phyloP scores from a whole-genome alignment of 1,284 basidiomycete genomes.

The Cryptococcus amylolentus region DNA sequence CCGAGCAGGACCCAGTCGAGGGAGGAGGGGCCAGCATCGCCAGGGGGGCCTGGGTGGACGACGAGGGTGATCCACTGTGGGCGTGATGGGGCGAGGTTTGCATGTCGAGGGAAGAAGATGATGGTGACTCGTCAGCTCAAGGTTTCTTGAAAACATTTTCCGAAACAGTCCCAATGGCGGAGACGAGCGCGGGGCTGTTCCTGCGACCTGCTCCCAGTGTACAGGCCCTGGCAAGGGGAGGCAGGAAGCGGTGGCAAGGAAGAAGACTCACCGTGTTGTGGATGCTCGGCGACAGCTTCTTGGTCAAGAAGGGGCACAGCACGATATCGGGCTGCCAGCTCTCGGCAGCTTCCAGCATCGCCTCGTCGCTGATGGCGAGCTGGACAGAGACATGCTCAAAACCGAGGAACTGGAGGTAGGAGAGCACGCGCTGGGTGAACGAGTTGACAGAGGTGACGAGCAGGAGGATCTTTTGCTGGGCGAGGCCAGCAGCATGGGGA shows the following conservation, averaged over 20 bases:
- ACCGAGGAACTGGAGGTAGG: constrained; percentile 44
- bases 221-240: too few species aligned
- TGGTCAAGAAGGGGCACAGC: constrained; percentile 52
- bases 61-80: constrained; percentile 52
- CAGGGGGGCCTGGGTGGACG: constrained; percentile 53
- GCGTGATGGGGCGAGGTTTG: too few species aligned
- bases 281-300: constrained; percentile 49
- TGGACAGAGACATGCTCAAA: constrained; percentile 48
- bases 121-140: neutral
- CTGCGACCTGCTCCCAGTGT: too few species aligned
- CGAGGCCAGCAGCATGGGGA: constrained; percentile 17
- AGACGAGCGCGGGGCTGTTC: too few species aligned
- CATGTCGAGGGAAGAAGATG: neutral
- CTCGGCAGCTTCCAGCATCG: constrained; percentile 49
- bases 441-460: constrained; percentile 53
- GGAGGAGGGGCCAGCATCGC: constrained; percentile 53
- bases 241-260: too few species aligned
- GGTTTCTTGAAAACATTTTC: neutral
- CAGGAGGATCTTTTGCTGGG: constrained; percentile 43
- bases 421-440: constrained; percentile 47
- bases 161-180: too few species aligned
- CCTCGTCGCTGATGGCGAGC: constrained; percentile 46
- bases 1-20: constrained; percentile 53
- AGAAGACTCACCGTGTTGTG: constrained; percentile 41
- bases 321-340: constrained; percentile 49